A percentile compares a stretch with the other conserved stretches of the same genome.
Conservation (phyloP, 108 stramenopile species). For the Cyclostephanos invisitatus region DNA sequence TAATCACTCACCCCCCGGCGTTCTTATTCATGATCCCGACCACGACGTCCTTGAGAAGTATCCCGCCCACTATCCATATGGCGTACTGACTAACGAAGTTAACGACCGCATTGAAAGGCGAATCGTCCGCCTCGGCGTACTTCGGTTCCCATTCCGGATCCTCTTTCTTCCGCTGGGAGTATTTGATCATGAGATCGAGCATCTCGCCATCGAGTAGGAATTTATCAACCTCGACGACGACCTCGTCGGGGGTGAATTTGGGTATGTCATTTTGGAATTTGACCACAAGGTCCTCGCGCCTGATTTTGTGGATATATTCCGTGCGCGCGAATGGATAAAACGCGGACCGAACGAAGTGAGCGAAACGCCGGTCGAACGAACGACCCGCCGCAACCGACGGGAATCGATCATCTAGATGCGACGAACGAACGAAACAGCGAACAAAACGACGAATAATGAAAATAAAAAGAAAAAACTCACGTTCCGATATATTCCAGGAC, state of each 20-base stretch:
- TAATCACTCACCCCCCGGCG: background rate
- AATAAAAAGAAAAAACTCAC: conserved; percentile 54
- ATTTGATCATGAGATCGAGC: conserved; percentile 71
- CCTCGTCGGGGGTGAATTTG: conserved; percentile 39
- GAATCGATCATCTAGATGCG: too few relatives aligned
- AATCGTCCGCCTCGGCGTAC: conserved; percentile 30
- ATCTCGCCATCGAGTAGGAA: conserved; percentile 83
- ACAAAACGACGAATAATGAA: conserved; percentile 11
- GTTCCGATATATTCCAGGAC: conserved; percentile 80
- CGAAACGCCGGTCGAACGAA: too few relatives aligned
- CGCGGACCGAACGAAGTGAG: too few relatives aligned
- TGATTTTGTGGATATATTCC: conserved; percentile 22
- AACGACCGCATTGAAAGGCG: conserved; percentile 15
- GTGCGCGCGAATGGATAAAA: too few relatives aligned
- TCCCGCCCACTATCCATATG: conserved; percentile 34
- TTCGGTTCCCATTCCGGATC: conserved; percentile 57
- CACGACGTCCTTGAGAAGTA: conserved; percentile 41
- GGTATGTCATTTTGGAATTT: conserved; percentile 71
- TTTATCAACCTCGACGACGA: conserved; percentile 63
- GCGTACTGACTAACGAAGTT: conserved; percentile 42
- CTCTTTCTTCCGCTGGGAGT: conserved; percentile 57
- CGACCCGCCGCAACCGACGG: too few relatives aligned
- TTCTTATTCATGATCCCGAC: conserved; percentile 14
- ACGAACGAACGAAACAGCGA: background rate
- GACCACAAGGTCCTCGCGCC: conserved; percentile 64